Percentiles rank a stretch among this genome's conserved stretches.
These are phyloP conservation scores for Malus asiatica DNA, from an alignment of 306 rosid genomes.

Conservation along the genomic window DNA sequence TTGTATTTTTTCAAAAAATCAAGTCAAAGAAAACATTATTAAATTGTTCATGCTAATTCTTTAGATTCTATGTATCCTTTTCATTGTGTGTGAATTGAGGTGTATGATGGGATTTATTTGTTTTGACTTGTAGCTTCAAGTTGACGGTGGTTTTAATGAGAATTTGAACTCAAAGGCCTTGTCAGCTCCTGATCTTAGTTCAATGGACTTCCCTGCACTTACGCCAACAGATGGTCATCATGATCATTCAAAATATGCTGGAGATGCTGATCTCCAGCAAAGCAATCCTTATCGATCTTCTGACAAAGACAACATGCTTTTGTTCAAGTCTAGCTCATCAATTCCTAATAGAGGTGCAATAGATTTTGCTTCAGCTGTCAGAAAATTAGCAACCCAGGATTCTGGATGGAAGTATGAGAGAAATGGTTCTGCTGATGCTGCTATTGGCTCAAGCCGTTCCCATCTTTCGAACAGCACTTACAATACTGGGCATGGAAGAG, in stretches of 20 bases:
- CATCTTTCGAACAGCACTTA: slow-evolving; percentile 54
- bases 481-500: slow-evolving; percentile 62
- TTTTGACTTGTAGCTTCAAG: slow-evolving; percentile 71
- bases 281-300: slow-evolving; percentile 51
- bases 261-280: slow-evolving; percentile 69
- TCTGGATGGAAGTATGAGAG: slow-evolving; percentile 82
- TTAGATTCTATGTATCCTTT: background rate
- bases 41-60: slow-evolving; percentile 4
- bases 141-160: slow-evolving; percentile 67
- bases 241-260: slow-evolving; percentile 46
- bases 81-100: slow-evolving; percentile 4
- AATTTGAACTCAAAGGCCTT: slow-evolving; percentile 63
- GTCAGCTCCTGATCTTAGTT: slow-evolving; percentile 65
- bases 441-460: slow-evolving; percentile 77
- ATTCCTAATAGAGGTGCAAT: slow-evolving; percentile 61
- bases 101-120: slow-evolving; percentile 11
- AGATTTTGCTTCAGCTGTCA: slow-evolving; percentile 91
- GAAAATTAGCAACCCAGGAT: slow-evolving; percentile 87
- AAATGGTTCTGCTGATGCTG: slow-evolving; percentile 57
- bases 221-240: slow-evolving; percentile 46
- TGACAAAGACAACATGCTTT: slow-evolving; percentile 60
- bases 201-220: slow-evolving; percentile 87
- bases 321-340: slow-evolving; percentile 70
- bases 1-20: background rate
- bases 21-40: background rate